Evolutionary conservation across 768 basidiomycete species (phyloP), one percentile per base, ranked within the genome.

Genomic region (Candolleomyces efflorescens): DNA sequence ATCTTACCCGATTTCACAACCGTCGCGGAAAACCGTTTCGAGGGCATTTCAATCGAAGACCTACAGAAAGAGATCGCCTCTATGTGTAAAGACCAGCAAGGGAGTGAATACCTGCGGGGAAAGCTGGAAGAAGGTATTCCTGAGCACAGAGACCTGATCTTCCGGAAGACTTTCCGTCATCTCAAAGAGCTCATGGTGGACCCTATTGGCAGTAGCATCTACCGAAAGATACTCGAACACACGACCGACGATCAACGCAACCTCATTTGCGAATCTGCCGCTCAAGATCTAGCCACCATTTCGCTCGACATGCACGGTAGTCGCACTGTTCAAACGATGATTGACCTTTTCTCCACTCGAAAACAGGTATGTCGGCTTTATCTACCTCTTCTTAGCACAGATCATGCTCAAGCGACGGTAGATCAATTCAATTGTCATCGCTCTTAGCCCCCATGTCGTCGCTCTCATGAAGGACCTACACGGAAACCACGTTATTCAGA

Each of bases 241-340:
- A 94, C 94, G 13, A 96, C 94, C 13, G 97, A 99, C 64, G 97
- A 99, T 65, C 97, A 99, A 66, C 86, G 96, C 57, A 95, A 93
- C 67, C 80, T 93, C 37, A 96, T 98, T 57, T 97, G 97, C 75
- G 96, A 98, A 70, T 94, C 93, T 23, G 96, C 98, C 51, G 93
- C 95, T 36, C 91, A 94, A 67, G 97, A 99, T 65, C 82, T 99
- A 50, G 97, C 98, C 67, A 94, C 89, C 69, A 98, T 99, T 68
- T 97, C 94, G 36, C 80, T 99, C 61, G 98, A 99, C 75, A 99
- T 99, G 97, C 97, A 99, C 73, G 97, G 97, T 32, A 99, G 97
- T 32, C 87, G 97, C 60, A 97, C 97, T 24, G 97, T 98, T 58
- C 97, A 99, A 78, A 98, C 98, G 79, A 98, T 98, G 96, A 97